Conservation (phyloP, 2,329 filamentous ascomycete genomes). For the Xylariaceae sp. region DNA sequence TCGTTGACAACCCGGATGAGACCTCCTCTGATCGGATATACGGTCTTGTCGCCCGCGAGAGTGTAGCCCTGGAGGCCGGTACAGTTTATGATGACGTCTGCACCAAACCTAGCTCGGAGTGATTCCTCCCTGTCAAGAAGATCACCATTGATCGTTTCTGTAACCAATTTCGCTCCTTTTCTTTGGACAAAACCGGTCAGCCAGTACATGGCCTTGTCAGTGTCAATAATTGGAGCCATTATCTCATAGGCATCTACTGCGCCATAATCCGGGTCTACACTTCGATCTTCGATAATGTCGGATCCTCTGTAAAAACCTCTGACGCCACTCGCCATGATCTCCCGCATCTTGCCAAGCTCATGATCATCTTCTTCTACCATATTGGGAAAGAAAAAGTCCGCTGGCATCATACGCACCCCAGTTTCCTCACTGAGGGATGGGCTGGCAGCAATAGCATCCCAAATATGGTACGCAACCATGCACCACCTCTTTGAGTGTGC, state of each 20-base stretch:
- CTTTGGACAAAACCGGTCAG: constrained; percentile 37
- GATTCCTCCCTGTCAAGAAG: constrained; percentile 33
- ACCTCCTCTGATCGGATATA: constrained; percentile 41
- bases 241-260: constrained; percentile 42
- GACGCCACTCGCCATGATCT: constrained; percentile 37
- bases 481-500: constrained; percentile 39
- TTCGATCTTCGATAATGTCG: constrained; percentile 34
- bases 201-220: constrained; percentile 40
- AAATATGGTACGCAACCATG: constrained; percentile 40
- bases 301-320: constrained; percentile 35
- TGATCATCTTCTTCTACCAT: constrained; percentile 31
- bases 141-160: constrained; percentile 35
- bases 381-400: constrained; percentile 38
- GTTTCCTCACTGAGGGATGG: constrained; percentile 29
- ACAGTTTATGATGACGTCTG: constrained; percentile 42
- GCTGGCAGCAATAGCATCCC: constrained; percentile 36
- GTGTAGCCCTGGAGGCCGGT: constrained; percentile 36
- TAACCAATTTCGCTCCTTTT: constrained; percentile 39
- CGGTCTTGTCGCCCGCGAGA: constrained; percentile 36
- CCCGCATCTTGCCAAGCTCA: constrained; percentile 36
- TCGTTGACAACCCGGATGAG: constrained; percentile 44
- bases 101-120: constrained; percentile 32
- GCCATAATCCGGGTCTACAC: constrained; percentile 32
- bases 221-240: constrained; percentile 43
- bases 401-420: constrained; percentile 36